Base-by-base conservation (phyloP, 2,329 filamentous ascomycete species). In the Microsporum ferrugineum region DNA sequence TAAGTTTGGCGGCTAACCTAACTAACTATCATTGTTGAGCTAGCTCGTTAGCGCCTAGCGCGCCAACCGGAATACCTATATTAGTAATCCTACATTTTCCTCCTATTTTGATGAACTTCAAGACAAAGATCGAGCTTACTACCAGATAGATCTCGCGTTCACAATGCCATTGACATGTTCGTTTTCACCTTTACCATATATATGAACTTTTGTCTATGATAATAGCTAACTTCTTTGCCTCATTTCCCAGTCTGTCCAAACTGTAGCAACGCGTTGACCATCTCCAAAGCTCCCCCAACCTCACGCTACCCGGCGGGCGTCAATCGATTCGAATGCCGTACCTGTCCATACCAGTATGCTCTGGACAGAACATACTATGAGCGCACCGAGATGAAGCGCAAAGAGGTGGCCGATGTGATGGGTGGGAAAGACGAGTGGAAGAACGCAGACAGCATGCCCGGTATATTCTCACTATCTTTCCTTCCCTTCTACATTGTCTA, bases 251-350 rank as follows among this genome's bases (percentile, higher is more conserved):
- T 79, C 67, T 79, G 77, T 62, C 77, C 77, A 10, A 76, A 78
- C 65, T 79, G 77, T 71, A 76, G 73, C 69, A 79, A 79, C 72
- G 75, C 71, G 65, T 71, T 79, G 60, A 78, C 77, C 10, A 75
- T 79, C 58, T 75, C 76, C 49, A 73, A 74, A 57, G 71, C 71
- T 1, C 71, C 75, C 7, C 67, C 73, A 3, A 72, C 71, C 14
- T 68, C 68, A 1, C 68, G 72, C 59, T 71, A 75, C 60, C 75
- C 76, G 12, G 65, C 73, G 47, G 77, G 77, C 1, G 71, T 76
- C 59, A 96, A 96, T 79, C 87, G 91, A 62, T 90, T 97, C 75
- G 90, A 95, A 76, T 99, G 94, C 78, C 88, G 90, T 62, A 95
- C 91, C 62, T 99, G 94, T 69, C 92, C 94, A 2, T 99, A 95